A percentile compares a stretch with the other conserved stretches of the same genome.
phyloP scores from a whole-genome alignment of 306 rosid genomes.

The Potentilla sterilis region DNA sequence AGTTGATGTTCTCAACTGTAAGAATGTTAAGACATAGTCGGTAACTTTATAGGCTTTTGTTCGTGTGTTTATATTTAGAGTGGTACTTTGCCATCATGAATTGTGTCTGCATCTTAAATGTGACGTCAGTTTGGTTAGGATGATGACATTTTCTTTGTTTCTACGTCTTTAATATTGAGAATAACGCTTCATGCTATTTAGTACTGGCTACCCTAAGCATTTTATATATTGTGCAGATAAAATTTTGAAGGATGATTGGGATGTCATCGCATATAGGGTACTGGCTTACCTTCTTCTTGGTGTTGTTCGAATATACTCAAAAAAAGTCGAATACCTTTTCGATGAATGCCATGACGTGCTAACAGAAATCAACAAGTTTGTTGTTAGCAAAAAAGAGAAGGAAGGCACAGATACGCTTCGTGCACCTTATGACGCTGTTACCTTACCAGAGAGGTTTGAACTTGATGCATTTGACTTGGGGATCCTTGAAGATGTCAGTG shows the following conservation, averaged over 20 bases:
- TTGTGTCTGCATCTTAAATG: background rate
- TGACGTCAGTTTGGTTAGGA: background rate
- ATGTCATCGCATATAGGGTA: conserved; percentile 58
- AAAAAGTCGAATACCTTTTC: conserved; percentile 63
- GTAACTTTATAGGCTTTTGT: background rate
- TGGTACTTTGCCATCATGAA: background rate
- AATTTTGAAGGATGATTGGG: conserved; percentile 63
- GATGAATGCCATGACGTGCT: conserved; percentile 60
- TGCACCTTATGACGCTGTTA: conserved; percentile 42
- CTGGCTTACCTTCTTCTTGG: conserved; percentile 89
- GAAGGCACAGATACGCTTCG: conserved; percentile 31
- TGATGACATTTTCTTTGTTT: background rate
- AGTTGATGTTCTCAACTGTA: background rate
- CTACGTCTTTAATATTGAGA: background rate
- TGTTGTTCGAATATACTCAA: conserved; percentile 70
- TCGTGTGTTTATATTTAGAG: background rate
- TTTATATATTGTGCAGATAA: conserved; percentile 40
- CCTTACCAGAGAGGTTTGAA: conserved; percentile 64
- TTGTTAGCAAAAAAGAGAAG: conserved; percentile 31
- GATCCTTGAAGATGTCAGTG: conserved; percentile 49
- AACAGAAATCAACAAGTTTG: conserved; percentile 47
- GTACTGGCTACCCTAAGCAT: background rate
- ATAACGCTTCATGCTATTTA: background rate
- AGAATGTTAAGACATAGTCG: background rate
- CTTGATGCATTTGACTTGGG: conserved; percentile 79